These are phyloP conservation scores for Fusarium anthophilum DNA, from an alignment of 2,329 filamentous ascomycete genomes.

Conservation along the genomic window DNA sequence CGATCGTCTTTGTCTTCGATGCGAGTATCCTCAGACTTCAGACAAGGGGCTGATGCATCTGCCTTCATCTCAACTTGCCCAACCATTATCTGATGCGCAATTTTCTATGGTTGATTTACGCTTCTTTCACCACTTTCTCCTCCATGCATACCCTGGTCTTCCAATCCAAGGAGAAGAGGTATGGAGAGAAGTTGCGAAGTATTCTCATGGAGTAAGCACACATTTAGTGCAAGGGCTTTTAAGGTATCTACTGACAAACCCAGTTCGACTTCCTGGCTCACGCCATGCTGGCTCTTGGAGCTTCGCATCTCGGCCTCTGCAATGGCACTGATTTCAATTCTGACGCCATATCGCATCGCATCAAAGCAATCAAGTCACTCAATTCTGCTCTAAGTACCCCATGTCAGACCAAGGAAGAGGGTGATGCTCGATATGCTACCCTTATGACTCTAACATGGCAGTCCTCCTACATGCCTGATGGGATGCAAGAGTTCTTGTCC, in stretches of 20 bases:
- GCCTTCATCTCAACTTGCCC: background rate
- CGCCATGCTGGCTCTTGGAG: background rate
- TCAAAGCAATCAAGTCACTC: background rate
- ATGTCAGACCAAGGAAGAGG: background rate
- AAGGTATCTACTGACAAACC: fast-evolving
- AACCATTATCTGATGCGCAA: background rate
- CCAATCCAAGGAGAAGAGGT: background rate
- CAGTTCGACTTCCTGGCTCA: background rate
- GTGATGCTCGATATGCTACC: background rate
- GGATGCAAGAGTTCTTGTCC: background rate
- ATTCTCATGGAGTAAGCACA: background rate
- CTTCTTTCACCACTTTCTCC: background rate
- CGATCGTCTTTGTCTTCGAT: background rate
- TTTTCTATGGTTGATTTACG: background rate
- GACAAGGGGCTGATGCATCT: fast-evolving
- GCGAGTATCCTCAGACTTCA: background rate
- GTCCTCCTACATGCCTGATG: background rate
- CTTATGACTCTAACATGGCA: background rate
- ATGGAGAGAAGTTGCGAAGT: background rate
- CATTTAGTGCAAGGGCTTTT: fast-evolving
- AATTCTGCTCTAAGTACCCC: background rate
- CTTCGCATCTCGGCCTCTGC: background rate
- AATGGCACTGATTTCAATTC: background rate
- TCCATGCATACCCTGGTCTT: background rate
- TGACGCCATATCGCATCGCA: background rate